Base-by-base conservation (phyloP, 108 stramenopile species). In the Cyclotella cryptica region DNA sequence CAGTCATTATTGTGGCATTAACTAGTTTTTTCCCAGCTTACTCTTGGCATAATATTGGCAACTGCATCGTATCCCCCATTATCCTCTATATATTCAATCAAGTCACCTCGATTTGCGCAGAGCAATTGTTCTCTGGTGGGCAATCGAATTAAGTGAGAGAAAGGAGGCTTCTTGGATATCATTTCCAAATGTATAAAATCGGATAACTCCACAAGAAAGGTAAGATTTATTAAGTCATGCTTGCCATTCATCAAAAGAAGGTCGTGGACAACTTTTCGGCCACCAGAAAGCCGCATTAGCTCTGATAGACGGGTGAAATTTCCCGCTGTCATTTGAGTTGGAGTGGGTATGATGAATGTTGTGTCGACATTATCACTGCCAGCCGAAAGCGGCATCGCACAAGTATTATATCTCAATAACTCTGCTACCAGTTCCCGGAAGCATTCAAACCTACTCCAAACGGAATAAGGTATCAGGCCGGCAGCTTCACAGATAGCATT, bases 401-500 rank as follows among this genome's bases (percentile, higher is more conserved):
- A 6, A 35, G 35, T 35, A 35, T 39, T 35, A n/a, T 13, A 63
- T 3, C 19, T 35, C n/a, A 35, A 63, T 63, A 63, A 41, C 30
- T 63, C 62, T 1, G 30, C 35, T 30, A 63, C n/a, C 40, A 63
- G 35, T 30, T 63, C 62, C 40, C 27, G 1, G n/a, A 41, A 35
- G 4, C 8, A 9, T 41, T 63, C 62, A 63, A 63, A 63, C 40
- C 35, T 63, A 6, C 39, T 63, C 62, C 62, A 63, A 8, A 63
- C 39, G 4, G 30, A 35, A 35, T 63, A 63, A n/a, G 67, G 67
- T 42, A 68, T 68, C 49, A 68, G 67, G 4, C 67, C 67, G 15
- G 67, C 28, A 49, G 51, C 51, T 27, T 46, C 44, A 29, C 67
- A 68, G 15, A 68, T 28, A 15, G 26, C 26, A 29, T 58, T 49